phyloP scores from a whole-genome alignment of 257 asterid species.

The Nicotiana sylvestris region DNA sequence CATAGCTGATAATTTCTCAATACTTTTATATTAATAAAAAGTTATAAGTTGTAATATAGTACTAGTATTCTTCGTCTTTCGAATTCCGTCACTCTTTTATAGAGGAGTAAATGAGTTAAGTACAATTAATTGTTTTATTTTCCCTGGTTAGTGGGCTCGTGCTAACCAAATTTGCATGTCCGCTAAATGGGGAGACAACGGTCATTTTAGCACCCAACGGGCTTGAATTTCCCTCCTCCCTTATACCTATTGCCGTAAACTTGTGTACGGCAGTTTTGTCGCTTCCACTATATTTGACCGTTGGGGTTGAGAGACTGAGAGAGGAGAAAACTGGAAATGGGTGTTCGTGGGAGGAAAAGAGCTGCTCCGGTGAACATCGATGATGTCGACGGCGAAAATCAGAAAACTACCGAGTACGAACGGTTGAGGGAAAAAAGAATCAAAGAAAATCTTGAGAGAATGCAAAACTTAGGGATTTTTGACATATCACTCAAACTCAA shows the following conservation, averaged over 20 bases:
- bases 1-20: too few species aligned
- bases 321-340: not conserved
- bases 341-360: not conserved
- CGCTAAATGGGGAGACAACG: not conserved
- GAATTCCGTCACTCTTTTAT: too few species aligned
- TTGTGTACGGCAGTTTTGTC: not conserved
- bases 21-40: too few species aligned
- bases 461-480: conserved; percentile 78
- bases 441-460: conserved; percentile 68
- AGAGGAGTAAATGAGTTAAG: too few species aligned
- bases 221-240: conserved; percentile 3
- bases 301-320: not conserved
- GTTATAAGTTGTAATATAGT: too few species aligned
- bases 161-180: not conserved
- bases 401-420: conserved; percentile 48
- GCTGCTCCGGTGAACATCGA: conserved; percentile 15
- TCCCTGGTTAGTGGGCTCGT: not conserved
- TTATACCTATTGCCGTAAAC: not conserved
- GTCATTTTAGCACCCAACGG: not conserved
- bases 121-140: too few species aligned
- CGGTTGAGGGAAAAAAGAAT: conserved; percentile 73
- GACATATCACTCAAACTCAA: conserved; percentile 63
- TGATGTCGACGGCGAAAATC: conserved; percentile 14
- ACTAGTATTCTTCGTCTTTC: too few species aligned
- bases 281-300: not conserved